Percentiles rank a stretch among this genome's conserved stretches.
Evolutionary conservation across 2,329 filamentous ascomycete species (phyloP).

Genomic region (Aureobasidium sp.): DNA sequence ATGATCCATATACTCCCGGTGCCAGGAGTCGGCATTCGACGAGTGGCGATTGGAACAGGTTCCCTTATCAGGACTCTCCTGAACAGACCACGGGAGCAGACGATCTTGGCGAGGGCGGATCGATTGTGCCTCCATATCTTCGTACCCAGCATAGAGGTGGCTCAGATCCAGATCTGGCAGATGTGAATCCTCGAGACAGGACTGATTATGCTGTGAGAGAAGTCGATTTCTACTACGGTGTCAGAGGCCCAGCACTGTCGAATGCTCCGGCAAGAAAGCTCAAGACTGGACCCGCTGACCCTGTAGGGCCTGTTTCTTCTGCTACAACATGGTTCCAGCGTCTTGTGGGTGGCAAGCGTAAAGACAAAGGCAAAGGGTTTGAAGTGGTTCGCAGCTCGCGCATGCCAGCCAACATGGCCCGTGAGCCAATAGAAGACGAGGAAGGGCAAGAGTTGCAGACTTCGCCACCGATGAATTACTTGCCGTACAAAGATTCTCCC

Average conservation of each 20-base stretch:
- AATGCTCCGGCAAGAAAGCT: slow-evolving; percentile 68
- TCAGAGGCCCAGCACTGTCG: slow-evolving; percentile 78
- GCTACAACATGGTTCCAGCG: slow-evolving; percentile 84
- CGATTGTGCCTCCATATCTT: slow-evolving; percentile 49
- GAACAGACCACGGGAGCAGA: slow-evolving; percentile 29
- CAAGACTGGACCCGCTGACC: slow-evolving; percentile 90
- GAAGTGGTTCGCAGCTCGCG: slow-evolving; percentile 89
- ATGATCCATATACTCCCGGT: slow-evolving; percentile 41
- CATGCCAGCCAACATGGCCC: slow-evolving; percentile 67
- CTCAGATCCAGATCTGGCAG: slow-evolving; percentile 49
- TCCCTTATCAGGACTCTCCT: slow-evolving; percentile 39
- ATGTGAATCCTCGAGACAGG: slow-evolving; percentile 44
- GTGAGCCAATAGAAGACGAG: slow-evolving; percentile 49
- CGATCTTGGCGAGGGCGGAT: slow-evolving; percentile 34
- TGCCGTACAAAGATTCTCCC: slow-evolving; percentile 28
- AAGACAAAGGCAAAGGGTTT: slow-evolving; percentile 93
- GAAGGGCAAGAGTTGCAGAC: slow-evolving; percentile 29
- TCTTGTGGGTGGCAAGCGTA: slow-evolving; percentile 74
- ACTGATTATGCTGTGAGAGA: slow-evolving; percentile 91
- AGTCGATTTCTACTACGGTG: slow-evolving; percentile 93
- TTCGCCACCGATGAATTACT: slow-evolving; percentile 27
- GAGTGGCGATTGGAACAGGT: slow-evolving; percentile 42
- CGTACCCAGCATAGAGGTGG: slow-evolving; percentile 39
- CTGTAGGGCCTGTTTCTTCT: slow-evolving; percentile 81
- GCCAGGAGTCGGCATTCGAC: slow-evolving; percentile 35